Conservation (phyloP, 1,284 basidiomycete genomes). For the Cronartium ribicola region DNA sequence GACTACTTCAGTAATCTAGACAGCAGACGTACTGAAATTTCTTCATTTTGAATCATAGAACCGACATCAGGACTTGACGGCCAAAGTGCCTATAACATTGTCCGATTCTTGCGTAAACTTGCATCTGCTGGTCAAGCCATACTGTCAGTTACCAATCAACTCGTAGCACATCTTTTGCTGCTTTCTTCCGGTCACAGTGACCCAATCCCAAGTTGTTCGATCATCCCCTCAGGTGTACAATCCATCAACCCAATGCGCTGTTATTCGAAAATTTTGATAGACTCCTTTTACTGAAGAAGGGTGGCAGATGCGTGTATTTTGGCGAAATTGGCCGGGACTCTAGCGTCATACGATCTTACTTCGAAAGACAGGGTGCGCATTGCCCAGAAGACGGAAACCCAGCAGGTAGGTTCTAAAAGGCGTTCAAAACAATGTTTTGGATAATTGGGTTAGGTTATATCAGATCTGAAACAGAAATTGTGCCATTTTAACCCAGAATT, state of each 20-base stretch:
- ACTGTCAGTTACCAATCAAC: slow-evolving; percentile 47
- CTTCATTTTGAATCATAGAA: slow-evolving; percentile 42
- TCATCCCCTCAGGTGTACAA: slow-evolving; percentile 52
- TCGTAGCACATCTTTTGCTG: slow-evolving; percentile 52
- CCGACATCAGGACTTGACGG: slow-evolving; percentile 77
- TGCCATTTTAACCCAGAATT: slow-evolving; percentile 31
- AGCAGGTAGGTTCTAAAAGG: slow-evolving; percentile 49
- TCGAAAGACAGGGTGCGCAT: slow-evolving; percentile 56
- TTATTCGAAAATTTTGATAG: slow-evolving; percentile 62
- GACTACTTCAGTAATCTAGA: slow-evolving; percentile 43
- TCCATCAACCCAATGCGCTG: slow-evolving; percentile 61
- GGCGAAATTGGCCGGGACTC: slow-evolving; percentile 59
- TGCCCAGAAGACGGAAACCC: slow-evolving; percentile 58
- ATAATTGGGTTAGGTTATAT: no score
- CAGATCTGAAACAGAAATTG: no score
- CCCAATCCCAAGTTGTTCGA: slow-evolving; percentile 57
- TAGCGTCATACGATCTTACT: slow-evolving; percentile 57
- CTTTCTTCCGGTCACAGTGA: slow-evolving; percentile 46
- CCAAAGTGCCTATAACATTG: slow-evolving; percentile 80
- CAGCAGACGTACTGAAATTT: slow-evolving; percentile 50
- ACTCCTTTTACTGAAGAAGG: slow-evolving; percentile 56
- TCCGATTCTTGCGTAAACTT: slow-evolving; percentile 71
- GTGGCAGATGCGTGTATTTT: slow-evolving; percentile 58
- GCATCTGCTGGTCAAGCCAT: slow-evolving; percentile 75
- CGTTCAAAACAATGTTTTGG: slow-evolving; percentile 43